Base-by-base conservation (phyloP, 2,329 filamentous ascomycete genomes). In the Monosporascus sp. region DNA sequence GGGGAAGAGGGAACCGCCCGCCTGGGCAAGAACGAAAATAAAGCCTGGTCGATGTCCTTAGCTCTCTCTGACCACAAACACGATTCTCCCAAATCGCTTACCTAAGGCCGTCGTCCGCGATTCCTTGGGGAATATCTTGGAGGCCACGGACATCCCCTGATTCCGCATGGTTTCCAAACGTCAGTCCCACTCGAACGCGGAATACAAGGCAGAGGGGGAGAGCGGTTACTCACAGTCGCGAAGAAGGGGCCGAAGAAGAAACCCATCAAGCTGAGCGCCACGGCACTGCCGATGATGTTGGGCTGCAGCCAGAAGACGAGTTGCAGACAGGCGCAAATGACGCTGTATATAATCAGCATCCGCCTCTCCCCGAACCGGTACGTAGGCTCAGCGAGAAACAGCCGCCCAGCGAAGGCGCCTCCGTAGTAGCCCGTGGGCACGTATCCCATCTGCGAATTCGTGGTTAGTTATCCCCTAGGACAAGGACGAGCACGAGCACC, bases 301-400 rank as follows among this genome's bases (percentile, higher is more conserved):
- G 57, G 88, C 72, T 93, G 60, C 65, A 83, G 69, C 83, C 83
- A 86, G 49, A 85, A 85, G 0, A 85, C 67, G 7, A 86, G 61
- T 57, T 86, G 81, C 1, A 85, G 63, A 0, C 64, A 78, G 0
- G 85, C 68, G 51, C 78, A 77, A 0, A 83, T 54, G 2, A 76
- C 61, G 27, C 74, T 74, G 49, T 84, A 87, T 0, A 78, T 43
- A 1, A 83, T 69, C 0, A 85, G 65, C 80, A 86, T 85, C 4
- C 72, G 71, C 19, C 78, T 72, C 57, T 86, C 80, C 0, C 84
- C 84, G 19, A 78, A 77, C 1, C 81, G 72, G 63, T 84, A 76
- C 0, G 78, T 85, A 0, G 82, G 80, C 56, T 86, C 83, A 0
- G 81, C 78, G 0, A 86, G 72, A 0, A 85, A 51, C 0, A 85